A percentile compares a stretch with the other conserved stretches of the same genome.
phyloP scores from a whole-genome alignment of 176 grass and related monocot genomes.

The Phragmites australis region DNA sequence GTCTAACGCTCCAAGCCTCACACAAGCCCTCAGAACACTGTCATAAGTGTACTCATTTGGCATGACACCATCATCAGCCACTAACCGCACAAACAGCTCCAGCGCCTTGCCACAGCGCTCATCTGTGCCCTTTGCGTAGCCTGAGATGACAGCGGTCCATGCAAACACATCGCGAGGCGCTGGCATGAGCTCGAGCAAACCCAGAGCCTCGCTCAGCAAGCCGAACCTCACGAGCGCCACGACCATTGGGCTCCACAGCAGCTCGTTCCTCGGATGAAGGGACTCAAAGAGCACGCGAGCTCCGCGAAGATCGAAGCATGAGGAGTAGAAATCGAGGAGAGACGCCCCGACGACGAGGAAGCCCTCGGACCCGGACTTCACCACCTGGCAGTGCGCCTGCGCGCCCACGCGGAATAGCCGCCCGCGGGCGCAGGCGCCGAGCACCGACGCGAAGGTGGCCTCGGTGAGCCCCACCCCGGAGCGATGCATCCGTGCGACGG shows the following conservation, averaged over 20 bases:
- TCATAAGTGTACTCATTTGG: constrained; percentile 56
- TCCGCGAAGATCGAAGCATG: constrained; percentile 33
- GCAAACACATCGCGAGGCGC: constrained; percentile 42
- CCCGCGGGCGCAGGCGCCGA: constrained; percentile 48
- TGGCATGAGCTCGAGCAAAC: constrained; percentile 44
- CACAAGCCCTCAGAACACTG: constrained; percentile 50
- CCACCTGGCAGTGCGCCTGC: constrained; percentile 45
- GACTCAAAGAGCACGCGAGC: constrained; percentile 19
- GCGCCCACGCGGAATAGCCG: not conserved
- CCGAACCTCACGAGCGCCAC: constrained; percentile 59
- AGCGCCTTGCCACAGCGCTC: constrained; percentile 37
- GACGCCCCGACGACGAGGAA: constrained; percentile 32
- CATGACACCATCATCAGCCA: not conserved
- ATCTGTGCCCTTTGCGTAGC: not conserved
- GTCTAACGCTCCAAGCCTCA: constrained; percentile 38
- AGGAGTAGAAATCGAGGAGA: constrained; percentile 55
- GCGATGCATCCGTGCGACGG: constrained; percentile 34
- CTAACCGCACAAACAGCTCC: constrained; percentile 41
- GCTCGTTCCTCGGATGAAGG: constrained; percentile 28
- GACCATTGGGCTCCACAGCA: constrained; percentile 58
- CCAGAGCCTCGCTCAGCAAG: constrained; percentile 31
- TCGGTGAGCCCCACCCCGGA: constrained; percentile 3
- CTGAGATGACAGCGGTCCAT: constrained; percentile 49
- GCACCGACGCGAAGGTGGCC: constrained; percentile 41
- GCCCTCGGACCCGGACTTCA: constrained; percentile 44